phyloP scores from a whole-genome alignment of 305 asterid genomes.

The Fraxinus sp. region DNA sequence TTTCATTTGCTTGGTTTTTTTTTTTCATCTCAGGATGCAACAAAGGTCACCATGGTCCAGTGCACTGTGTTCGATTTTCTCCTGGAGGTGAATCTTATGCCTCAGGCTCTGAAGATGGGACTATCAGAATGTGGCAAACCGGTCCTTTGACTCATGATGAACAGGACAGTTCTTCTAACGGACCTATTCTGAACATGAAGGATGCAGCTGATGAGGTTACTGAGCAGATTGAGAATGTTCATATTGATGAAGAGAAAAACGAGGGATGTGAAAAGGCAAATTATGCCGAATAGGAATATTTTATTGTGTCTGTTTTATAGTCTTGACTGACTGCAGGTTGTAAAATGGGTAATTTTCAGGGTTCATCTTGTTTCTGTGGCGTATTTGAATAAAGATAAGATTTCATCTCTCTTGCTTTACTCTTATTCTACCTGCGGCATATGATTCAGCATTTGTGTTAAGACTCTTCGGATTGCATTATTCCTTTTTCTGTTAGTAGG shows the following conservation, averaged over 20 bases:
- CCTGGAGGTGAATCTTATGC: conserved; percentile 93
- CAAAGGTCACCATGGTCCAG: conserved; percentile 99
- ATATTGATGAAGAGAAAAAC: conserved; percentile 38
- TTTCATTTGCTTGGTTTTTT: background rate
- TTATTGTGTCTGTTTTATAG: conserved; percentile 25
- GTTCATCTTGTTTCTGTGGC: conserved; percentile 20
- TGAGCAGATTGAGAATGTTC: conserved; percentile 56
- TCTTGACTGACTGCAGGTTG: conserved; percentile 32
- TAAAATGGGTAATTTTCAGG: conserved; percentile 34
- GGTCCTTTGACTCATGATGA: conserved; percentile 51
- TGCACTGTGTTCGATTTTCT: conserved; percentile 91
- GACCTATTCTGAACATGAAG: conserved; percentile 39
- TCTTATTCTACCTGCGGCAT: background rate
- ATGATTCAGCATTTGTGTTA: background rate
- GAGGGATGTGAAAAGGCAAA: conserved; percentile 34
- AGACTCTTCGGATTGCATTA: background rate
- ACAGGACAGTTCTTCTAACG: conserved; percentile 41
- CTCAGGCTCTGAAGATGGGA: conserved; percentile 97
- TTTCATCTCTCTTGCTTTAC: background rate
- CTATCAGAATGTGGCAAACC: conserved; percentile 89
- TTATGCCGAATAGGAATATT: conserved; percentile 30
- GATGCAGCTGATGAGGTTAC: conserved; percentile 50
- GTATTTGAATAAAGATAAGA: conserved; percentile 26
- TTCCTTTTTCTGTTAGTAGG: background rate
- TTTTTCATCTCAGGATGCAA: conserved; percentile 61